Base-by-base conservation (phyloP, 352 stramenopile genomes). In the Elongisporangium prolatum region DNA sequence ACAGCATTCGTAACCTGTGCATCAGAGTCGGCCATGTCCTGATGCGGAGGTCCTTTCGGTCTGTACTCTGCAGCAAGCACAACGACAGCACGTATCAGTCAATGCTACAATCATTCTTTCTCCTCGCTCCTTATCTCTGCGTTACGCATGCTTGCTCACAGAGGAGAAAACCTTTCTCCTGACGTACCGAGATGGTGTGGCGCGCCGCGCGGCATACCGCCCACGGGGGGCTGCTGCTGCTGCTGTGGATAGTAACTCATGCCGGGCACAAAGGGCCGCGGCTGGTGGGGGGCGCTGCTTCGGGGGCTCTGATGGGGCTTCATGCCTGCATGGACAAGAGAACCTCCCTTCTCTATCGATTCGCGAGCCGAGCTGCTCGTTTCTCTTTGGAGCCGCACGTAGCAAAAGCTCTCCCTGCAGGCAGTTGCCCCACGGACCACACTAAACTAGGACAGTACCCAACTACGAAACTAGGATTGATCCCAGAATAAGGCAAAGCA, bases 291-390 rank as follows among this genome's bases (percentile, higher is more conserved):
- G n/a, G 61, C 64, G 59, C 54, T 62, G 66, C 54, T 80, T 53
- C 54, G 48, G 55, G 34, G 59, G 53, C 24, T 60, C 40, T 83
- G 71, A 40, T 82, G 74, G 52, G 71, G 60, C 67, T 84, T 86
- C 76, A 77, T 80, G 63, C 38, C 78, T 73, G 65, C 75, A 82
- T 85, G 59, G 52, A 84, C 62, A 51, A 56, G 13, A 5, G 44
- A 55, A 37, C 34, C 52, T 34, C 22, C 5, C 9, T 20, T 40
- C 40, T 53, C 34, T 17, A 37, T 47, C 28, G 51, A 20, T 20
- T 14, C 13, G 16, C 14, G 40, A 34, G 24, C 24, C 4, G 17
- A 28, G 51, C 59, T 28, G 24, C 22, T 60, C 47, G 47, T 62
- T 54, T 53, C 48, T 58, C 21, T 54, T 68, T 59, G 60, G 71